These are phyloP conservation scores for Halophytophthora polymorphica DNA, from an alignment of 352 stramenopile species.

Conservation along the genomic window DNA sequence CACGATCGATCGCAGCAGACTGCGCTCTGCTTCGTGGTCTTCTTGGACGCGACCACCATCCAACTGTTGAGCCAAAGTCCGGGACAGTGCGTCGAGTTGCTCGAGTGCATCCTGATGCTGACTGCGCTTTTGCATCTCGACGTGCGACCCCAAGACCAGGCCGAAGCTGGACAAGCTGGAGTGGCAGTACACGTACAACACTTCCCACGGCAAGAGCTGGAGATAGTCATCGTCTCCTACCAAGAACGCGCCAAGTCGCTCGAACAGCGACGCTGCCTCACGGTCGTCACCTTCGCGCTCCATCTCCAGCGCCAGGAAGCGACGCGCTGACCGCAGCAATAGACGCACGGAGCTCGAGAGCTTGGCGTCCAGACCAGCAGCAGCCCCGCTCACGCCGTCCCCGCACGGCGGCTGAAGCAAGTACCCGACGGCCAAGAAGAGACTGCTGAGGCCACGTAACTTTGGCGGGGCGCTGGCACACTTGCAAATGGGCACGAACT, in stretches of 20 bases:
- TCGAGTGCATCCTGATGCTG: slow-evolving; percentile 17
- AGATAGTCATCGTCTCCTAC: slow-evolving; percentile 26
- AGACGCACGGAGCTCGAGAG: slow-evolving; percentile 31
- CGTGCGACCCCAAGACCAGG: not conserved
- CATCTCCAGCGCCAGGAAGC: slow-evolving; percentile 22
- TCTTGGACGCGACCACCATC: not conserved
- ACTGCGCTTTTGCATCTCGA: not conserved
- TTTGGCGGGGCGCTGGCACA: slow-evolving; percentile 31
- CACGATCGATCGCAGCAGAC: slow-evolving; percentile 31
- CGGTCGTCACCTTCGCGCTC: slow-evolving; percentile 20
- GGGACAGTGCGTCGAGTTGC: slow-evolving; percentile 9
- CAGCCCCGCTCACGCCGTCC: not conserved
- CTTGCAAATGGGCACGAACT: slow-evolving; percentile 38
- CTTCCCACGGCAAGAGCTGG: slow-evolving; percentile 30
- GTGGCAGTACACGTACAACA: slow-evolving; percentile 38
- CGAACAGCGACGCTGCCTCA: slow-evolving; percentile 26
- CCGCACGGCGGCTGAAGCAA: slow-evolving; percentile 8
- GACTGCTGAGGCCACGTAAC: slow-evolving; percentile 34
- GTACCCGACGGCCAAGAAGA: slow-evolving; percentile 37
- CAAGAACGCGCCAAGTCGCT: slow-evolving; percentile 26
- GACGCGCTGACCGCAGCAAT: slow-evolving; percentile 33
- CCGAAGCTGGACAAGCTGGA: slow-evolving; percentile 11
- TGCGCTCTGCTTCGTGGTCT: slow-evolving; percentile 22
- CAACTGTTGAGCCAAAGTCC: not conserved
- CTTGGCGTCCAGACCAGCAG: slow-evolving; percentile 15